Base-by-base conservation (phyloP, 257 asterid species). In the Solanum medicagineum region DNA sequence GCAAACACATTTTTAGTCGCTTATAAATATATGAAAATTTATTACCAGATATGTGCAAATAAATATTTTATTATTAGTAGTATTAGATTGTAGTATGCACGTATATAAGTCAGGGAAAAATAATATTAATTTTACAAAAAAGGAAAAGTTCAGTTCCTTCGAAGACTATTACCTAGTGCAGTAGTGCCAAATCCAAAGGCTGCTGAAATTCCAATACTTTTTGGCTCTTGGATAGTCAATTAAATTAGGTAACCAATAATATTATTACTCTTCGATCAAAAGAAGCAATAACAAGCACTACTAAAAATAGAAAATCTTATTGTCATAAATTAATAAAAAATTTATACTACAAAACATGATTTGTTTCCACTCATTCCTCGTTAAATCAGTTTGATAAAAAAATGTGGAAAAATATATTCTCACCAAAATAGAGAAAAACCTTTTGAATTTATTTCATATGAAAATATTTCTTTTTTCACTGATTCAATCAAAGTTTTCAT, bases 321-420 rank as follows among this genome's bases (percentile, higher is more conserved):
- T 24, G 2, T 11, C 3, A 26, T 10, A 24, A 59, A 59, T 59
- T 13, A 59, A 59, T 59, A 20, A 59, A 9, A 59, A 8, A 59
- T 59, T 20, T 1, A 20, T 32, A 6, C 3, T 59, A 20, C 4
- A 20, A 2, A 59, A 59, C 0, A 20, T 20, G 29, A 20, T 8
- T n/a, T 20, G 9, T 10, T 20, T 20, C 4, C 14, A 1, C 4
- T 20, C 10, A n/a, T 59, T n/a, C n/a, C 22, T 59, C 1, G 4
- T 6, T 7, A 10, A 59, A 59, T 1, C 7, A n/a, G 5, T 1
- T 20, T 5, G 9, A 20, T 20, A 6, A 0, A 1, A n/a, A 59
- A n/a, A n/a, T n/a, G 3, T 26, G n/a, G 3, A 3, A 10, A 59
- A 59, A 59, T 3, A 4, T 0, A 2, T 4, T 54, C 10, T 9